These are phyloP conservation scores for Diaporthe capsici DNA, from an alignment of 2,329 filamentous ascomycete genomes.

Conservation along the genomic window DNA sequence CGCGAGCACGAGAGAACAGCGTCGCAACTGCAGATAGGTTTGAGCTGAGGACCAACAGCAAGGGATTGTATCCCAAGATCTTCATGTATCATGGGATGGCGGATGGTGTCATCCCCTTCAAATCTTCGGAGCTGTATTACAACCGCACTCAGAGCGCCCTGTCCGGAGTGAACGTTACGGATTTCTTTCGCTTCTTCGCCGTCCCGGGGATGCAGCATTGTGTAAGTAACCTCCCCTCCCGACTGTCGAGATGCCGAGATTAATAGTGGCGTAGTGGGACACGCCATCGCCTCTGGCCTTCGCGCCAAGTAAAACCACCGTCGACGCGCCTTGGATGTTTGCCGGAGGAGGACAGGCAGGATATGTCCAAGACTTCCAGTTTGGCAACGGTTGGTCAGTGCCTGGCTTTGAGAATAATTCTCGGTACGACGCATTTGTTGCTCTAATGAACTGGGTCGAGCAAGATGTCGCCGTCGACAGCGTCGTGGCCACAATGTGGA, in stretches of 20 bases:
- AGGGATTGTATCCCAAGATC: slow-evolving; percentile 58
- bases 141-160: slow-evolving; percentile 47
- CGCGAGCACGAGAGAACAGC: slow-evolving; percentile 45
- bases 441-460: slow-evolving; percentile 45
- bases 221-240: slow-evolving; percentile 34
- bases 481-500: slow-evolving; percentile 43
- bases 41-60: slow-evolving; percentile 56
- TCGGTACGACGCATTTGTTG: slow-evolving; percentile 49
- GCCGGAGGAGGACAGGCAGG: slow-evolving; percentile 48
- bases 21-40: slow-evolving; percentile 49
- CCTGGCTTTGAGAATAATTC: slow-evolving; percentile 48
- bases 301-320: slow-evolving; percentile 41
- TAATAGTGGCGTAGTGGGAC: slow-evolving; percentile 14
- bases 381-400: slow-evolving; percentile 44
- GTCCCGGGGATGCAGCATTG: slow-evolving; percentile 64
- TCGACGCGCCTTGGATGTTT: slow-evolving; percentile 52
- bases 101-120: slow-evolving; percentile 57
- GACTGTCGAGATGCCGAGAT: not conserved
- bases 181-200: slow-evolving; percentile 64
- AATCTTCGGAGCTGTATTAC: slow-evolving; percentile 54
- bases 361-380: slow-evolving; percentile 34
- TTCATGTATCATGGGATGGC: slow-evolving; percentile 62
- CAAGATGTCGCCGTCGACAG: slow-evolving; percentile 38
- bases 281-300: slow-evolving; percentile 27
- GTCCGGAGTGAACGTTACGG: slow-evolving; percentile 45